Evolutionary conservation across 2,329 filamentous ascomycete genomes (phyloP).

Genomic region (Fusarium tupiense): DNA sequence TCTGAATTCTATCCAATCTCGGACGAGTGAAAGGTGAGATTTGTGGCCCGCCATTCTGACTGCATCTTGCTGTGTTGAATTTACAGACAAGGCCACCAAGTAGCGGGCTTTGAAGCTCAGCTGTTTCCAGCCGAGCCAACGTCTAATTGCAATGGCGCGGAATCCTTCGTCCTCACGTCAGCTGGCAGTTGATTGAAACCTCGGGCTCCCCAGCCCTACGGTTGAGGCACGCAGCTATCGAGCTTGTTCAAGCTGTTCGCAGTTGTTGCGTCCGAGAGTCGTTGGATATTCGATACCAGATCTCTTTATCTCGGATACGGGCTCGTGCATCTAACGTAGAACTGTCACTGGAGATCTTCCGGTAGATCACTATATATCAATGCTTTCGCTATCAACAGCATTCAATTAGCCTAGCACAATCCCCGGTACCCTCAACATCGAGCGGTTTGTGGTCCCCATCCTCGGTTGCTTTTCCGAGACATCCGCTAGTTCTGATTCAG

Average conservation of each 20-base stretch:
- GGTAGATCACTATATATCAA: not conserved
- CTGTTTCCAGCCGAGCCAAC: conserved; percentile 4
- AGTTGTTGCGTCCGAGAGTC: not conserved
- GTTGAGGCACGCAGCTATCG: not conserved
- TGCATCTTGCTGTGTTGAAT: not conserved
- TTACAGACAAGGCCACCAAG: not conserved
- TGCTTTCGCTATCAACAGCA: not conserved
- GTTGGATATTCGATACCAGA: not conserved
- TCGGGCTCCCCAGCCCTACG: conserved; percentile 5
- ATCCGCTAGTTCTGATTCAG: conserved; percentile 3
- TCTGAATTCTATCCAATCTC: not conserved
- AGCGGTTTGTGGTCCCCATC: not conserved
- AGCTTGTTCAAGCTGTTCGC: not conserved
- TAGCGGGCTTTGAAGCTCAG: not conserved
- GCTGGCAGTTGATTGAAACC: conserved; percentile 16
- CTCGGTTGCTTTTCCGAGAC: conserved; percentile 28
- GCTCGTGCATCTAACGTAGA: not conserved
- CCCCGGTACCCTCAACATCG: not conserved
- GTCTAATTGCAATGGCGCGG: not conserved
- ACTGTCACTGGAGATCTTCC: not conserved
- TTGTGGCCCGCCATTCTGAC: conserved; percentile 4
- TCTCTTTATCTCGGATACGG: not conserved
- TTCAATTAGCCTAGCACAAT: not conserved
- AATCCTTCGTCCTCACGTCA: conserved; percentile 31
- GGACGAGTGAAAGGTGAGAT: not conserved